phyloP scores from a whole-genome alignment of 805 yeast species.

The Hemisphaericaspora nanyangensis region DNA sequence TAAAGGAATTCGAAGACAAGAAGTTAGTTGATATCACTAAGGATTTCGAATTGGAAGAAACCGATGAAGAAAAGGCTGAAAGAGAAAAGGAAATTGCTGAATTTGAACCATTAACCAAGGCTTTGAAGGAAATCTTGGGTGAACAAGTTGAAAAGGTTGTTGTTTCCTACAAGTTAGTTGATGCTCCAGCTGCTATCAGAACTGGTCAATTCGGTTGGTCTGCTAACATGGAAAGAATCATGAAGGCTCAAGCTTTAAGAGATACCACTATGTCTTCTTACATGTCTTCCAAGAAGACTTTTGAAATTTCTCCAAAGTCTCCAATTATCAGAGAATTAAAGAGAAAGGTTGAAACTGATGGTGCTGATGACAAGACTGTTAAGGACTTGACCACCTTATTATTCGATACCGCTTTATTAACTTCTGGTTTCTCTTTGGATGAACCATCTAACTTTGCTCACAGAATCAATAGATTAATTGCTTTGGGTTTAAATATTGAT shows the following conservation, averaged over 20 bases:
- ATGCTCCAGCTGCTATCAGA: constrained; percentile 99
- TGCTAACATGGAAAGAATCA: constrained; percentile 99
- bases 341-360: constrained; percentile 94
- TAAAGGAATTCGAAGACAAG: constrained; percentile 99
- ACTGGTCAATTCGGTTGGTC: constrained; percentile 99
- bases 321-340: constrained; percentile 93
- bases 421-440: constrained; percentile 98
- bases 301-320: constrained; percentile 97
- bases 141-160: constrained; percentile 99
- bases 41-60: constrained; percentile 97
- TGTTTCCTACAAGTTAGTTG: constrained; percentile 94
- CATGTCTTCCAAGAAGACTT: constrained; percentile 99
- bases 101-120: constrained; percentile 90
- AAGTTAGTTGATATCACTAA: constrained; percentile 97
- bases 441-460: constrained; percentile 97
- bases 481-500: constrained; percentile 97
- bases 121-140: constrained; percentile 95
- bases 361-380: constrained; percentile 97
- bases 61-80: constrained; percentile 93
- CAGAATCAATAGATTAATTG: constrained; percentile 97
- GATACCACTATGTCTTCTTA: constrained; percentile 98
- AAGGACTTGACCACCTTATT: constrained; percentile 94
- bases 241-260: constrained; percentile 99
- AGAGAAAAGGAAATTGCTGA: constrained; percentile 93
- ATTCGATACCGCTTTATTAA: constrained; percentile 96